These are phyloP conservation scores for Schwanniomyces polymorphus DNA, from an alignment of 805 yeast genomes.

Conservation along the genomic window DNA sequence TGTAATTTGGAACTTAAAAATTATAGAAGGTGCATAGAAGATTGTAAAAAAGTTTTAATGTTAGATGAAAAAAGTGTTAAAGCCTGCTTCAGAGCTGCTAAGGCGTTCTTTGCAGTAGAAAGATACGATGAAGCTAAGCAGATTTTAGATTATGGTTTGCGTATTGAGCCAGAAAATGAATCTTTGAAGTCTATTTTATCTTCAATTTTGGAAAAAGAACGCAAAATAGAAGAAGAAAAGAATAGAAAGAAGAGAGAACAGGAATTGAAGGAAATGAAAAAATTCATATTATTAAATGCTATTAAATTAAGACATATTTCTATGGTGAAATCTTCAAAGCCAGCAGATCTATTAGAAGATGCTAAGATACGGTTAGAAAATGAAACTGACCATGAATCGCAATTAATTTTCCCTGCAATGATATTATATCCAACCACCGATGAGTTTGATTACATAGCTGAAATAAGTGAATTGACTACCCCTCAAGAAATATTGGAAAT, in stretches of 20 bases:
- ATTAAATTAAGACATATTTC: slow-evolving; percentile 57
- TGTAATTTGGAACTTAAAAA: slow-evolving; percentile 85
- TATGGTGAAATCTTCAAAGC: slow-evolving; percentile 48
- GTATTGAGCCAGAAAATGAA: slow-evolving; percentile 57
- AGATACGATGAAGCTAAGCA: slow-evolving; percentile 71
- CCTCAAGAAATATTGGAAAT: slow-evolving; percentile 61
- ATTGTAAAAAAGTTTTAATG: slow-evolving; percentile 70
- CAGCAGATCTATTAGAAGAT: slow-evolving; percentile 55
- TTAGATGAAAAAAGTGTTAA: slow-evolving; percentile 71
- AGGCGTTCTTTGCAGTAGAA: slow-evolving; percentile 70
- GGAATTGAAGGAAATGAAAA: slow-evolving; percentile 41
- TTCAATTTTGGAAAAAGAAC: slow-evolving; percentile 41
- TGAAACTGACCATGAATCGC: slow-evolving; percentile 67
- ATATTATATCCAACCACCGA: slow-evolving; percentile 79
- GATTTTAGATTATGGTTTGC: slow-evolving; percentile 63
- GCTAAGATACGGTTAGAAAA: slow-evolving; percentile 62
- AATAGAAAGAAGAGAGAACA: slow-evolving; percentile 35
- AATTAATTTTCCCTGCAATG: slow-evolving; percentile 78
- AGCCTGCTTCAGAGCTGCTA: slow-evolving; percentile 83
- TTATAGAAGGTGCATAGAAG: slow-evolving; percentile 82
- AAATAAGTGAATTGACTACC: slow-evolving; percentile 70
- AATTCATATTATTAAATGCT: slow-evolving; percentile 55
- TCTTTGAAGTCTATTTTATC: slow-evolving; percentile 50
- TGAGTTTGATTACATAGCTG: slow-evolving; percentile 80
- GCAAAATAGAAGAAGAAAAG: slow-evolving; percentile 24